These are phyloP conservation scores for Exophiala oligosperma DNA, from an alignment of 2,329 filamentous ascomycete genomes.

Conservation along the genomic window DNA sequence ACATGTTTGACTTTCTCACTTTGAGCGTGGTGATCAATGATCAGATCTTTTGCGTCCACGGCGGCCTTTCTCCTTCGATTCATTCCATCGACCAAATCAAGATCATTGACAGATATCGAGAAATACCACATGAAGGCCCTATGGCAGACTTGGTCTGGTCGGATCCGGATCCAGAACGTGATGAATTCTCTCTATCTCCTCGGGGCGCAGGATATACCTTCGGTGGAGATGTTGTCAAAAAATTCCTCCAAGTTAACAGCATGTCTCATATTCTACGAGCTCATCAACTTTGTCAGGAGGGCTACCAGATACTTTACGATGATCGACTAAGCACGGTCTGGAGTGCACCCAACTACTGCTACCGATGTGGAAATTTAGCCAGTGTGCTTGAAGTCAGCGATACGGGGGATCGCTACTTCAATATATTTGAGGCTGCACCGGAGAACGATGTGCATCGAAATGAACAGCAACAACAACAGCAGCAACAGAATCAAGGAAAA, in stretches of 20 bases:
- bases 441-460: slow-evolving; percentile 87
- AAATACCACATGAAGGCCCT: slow-evolving; percentile 96
- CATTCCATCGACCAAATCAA: slow-evolving; percentile 99
- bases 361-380: slow-evolving; percentile 94
- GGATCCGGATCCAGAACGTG: slow-evolving; percentile 93
- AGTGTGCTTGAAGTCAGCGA: slow-evolving; percentile 96
- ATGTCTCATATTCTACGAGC: slow-evolving; percentile 97
- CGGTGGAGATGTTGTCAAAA: slow-evolving; percentile 95
- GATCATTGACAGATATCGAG: slow-evolving; percentile 97
- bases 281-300: slow-evolving; percentile 98
- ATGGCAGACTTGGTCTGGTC: slow-evolving; percentile 99
- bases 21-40: slow-evolving; percentile 97
- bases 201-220: slow-evolving; percentile 96
- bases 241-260: slow-evolving; percentile 94
- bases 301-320: slow-evolving; percentile 95
- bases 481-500: slow-evolving; percentile 50
- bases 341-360: slow-evolving; percentile 96
- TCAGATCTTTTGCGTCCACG: slow-evolving; percentile 98
- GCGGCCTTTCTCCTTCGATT: slow-evolving; percentile 84
- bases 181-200: slow-evolving; percentile 93
- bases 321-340: slow-evolving; percentile 93
- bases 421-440: slow-evolving; percentile 94
- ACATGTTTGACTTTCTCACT: slow-evolving; percentile 99
- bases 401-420: slow-evolving; percentile 90
- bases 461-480: slow-evolving; percentile 70